phyloP scores from a whole-genome alignment of 192 early-diverging fungal genomes.

The Coemansia sp. region DNA sequence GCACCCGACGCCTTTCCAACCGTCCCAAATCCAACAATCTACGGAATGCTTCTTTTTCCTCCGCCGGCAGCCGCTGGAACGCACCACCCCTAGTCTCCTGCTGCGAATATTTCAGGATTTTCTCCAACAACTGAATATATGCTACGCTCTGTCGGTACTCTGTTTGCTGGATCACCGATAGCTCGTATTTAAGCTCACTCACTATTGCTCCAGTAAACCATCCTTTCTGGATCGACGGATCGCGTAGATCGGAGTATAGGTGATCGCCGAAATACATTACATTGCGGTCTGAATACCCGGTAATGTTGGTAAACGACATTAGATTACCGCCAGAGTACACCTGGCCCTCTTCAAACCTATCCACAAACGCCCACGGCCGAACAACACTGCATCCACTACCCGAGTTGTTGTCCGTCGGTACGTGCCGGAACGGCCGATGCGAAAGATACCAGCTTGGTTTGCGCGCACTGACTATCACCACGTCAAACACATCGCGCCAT shows the following conservation, averaged over 20 bases:
- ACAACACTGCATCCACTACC: constrained; percentile 4
- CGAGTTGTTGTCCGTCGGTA: constrained; percentile 20
- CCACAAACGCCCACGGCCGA: constrained; percentile 58
- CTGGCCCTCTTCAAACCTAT: constrained; percentile 57
- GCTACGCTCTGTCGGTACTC: constrained; percentile 55
- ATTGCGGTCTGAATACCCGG: constrained; percentile 59
- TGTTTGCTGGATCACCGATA: constrained; percentile 54
- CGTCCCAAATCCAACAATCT: constrained; percentile 55
- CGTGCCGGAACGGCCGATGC: constrained; percentile 60
- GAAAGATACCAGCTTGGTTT: constrained; percentile 64
- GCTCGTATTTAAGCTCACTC: constrained; percentile 58
- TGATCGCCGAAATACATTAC: constrained; percentile 69
- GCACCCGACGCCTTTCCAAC: constrained; percentile 43
- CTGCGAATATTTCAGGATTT: constrained; percentile 60
- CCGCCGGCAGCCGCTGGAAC: constrained; percentile 20
- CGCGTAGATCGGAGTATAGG: constrained; percentile 62
- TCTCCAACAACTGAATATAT: constrained; percentile 59
- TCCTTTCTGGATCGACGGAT: constrained; percentile 62
- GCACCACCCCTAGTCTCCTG: constrained; percentile 33
- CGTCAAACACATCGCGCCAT: constrained; percentile 65
- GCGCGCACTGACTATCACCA: constrained; percentile 59
- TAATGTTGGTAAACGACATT: constrained; percentile 56
- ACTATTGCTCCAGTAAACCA: constrained; percentile 67
- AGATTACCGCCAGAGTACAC: constrained; percentile 66
- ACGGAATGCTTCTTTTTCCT: constrained; percentile 35